A percentile compares a stretch with the other conserved stretches of the same genome.
Evolutionary conservation across 441 rosid genomes (phyloP).

Genomic region (Populus hybrid): DNA sequence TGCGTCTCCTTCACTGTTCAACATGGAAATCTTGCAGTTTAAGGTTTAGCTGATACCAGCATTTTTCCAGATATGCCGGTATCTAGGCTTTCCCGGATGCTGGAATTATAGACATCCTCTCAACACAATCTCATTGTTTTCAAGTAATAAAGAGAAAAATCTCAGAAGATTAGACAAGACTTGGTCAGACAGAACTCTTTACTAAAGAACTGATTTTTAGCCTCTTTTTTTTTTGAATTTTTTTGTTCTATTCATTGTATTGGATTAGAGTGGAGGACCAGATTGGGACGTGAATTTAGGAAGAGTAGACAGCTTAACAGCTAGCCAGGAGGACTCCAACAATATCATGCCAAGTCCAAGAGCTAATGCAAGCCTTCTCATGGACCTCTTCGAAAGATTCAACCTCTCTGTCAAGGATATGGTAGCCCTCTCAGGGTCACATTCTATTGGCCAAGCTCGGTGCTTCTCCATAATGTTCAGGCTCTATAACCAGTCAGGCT

Average conservation of each 20-base stretch:
- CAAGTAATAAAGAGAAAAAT: not conserved
- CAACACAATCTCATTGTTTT: too few relatives aligned
- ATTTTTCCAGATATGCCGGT: not conserved
- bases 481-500: constrained; percentile 88
- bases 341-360: constrained; percentile 91
- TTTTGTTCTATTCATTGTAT: not conserved
- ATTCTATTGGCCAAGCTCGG: constrained; percentile 78
- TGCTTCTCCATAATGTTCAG: constrained; percentile 83
- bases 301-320: constrained; percentile 74
- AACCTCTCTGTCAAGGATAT: constrained; percentile 68
- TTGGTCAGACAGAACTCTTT: not conserved
- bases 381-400: constrained; percentile 55
- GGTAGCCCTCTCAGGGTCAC: constrained; percentile 94
- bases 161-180: not conserved
- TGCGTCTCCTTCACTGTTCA: not conserved
- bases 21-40: not conserved
- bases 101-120: not conserved
- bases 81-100: not conserved
- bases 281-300: constrained; percentile 88
- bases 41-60: not conserved
- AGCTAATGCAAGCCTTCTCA: constrained; percentile 63
- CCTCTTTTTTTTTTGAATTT: not conserved
- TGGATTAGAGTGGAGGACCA: constrained; percentile 80
- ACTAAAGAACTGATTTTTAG: not conserved
- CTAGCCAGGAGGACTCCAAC: constrained; percentile 72